phyloP scores from a whole-genome alignment of 2,329 filamentous ascomycete species.

The Aspergillus oerlinghausenensis region DNA sequence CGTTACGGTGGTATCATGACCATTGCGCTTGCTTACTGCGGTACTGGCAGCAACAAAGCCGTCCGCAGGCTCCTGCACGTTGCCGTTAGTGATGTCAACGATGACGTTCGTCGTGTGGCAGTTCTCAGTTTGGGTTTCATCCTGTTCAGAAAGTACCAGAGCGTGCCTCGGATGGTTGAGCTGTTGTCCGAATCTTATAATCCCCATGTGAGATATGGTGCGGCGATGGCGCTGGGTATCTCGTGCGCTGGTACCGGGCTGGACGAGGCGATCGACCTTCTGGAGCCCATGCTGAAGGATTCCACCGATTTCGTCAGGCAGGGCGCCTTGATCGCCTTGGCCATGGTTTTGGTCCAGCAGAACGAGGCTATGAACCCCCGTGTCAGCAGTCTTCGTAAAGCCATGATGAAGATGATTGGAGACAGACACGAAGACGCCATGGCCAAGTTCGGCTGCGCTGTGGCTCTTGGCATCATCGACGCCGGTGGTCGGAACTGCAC shows the following conservation, averaged over 20 bases:
- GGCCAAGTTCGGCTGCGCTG: constrained; percentile 95
- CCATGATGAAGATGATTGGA: constrained; percentile 85
- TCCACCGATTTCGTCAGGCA: constrained; percentile 97
- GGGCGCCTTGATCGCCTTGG: constrained; percentile 85
- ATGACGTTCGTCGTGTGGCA: constrained; percentile 91
- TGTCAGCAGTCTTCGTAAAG: constrained; percentile 84
- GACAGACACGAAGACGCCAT: constrained; percentile 98
- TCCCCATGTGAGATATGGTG: constrained; percentile 94
- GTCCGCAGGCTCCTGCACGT: constrained; percentile 93
- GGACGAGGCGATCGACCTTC: constrained; percentile 90
- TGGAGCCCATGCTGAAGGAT: constrained; percentile 99
- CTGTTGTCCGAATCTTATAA: constrained; percentile 98
- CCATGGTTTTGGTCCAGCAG: constrained; percentile 99
- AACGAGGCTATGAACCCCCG: constrained; percentile 99
- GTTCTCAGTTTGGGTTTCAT: constrained; percentile 99
- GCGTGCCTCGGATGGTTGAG: constrained; percentile 97
- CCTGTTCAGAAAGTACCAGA: constrained; percentile 93
- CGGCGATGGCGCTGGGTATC: constrained; percentile 96
- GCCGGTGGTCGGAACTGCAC: constrained; percentile 97
- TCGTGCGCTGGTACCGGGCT: constrained; percentile 94
- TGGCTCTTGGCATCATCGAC: constrained; percentile 95
- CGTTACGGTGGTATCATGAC: constrained; percentile 98
- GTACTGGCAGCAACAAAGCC: constrained; percentile 96
- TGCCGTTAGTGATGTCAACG: constrained; percentile 95
- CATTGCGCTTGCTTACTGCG: constrained; percentile 95